These are phyloP conservation scores for Lactifluus subvellereus DNA, from an alignment of 768 basidiomycete species.

Conservation along the genomic window DNA sequence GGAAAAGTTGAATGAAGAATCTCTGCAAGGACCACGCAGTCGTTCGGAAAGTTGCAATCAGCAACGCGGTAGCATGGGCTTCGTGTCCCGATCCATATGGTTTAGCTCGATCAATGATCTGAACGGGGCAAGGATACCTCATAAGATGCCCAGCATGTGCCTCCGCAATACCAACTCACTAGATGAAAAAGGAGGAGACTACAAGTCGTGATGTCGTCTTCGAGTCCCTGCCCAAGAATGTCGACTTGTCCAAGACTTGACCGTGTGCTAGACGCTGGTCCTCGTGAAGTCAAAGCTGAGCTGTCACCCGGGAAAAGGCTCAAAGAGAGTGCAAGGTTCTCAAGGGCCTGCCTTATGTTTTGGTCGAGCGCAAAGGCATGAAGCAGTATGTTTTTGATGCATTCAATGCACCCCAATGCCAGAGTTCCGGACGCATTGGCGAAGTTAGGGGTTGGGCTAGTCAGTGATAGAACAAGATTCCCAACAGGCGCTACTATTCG, in stretches of 20 bases:
- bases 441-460: slow-evolving; percentile 14
- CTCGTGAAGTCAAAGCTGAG: slow-evolving; percentile 13
- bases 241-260: slow-evolving; percentile 23
- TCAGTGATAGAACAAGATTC: slow-evolving; percentile 15
- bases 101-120: slow-evolving; percentile 21
- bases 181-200: slow-evolving; percentile 23
- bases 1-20: slow-evolving; percentile 63
- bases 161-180: slow-evolving; percentile 5
- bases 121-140: background rate
- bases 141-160: background rate
- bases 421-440: slow-evolving; percentile 12
- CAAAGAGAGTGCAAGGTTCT: slow-evolving; percentile 23
- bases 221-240: slow-evolving; percentile 22
- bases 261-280: slow-evolving; percentile 10
- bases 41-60: slow-evolving; percentile 55
- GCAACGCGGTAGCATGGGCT: slow-evolving; percentile 44
- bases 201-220: slow-evolving; percentile 18
- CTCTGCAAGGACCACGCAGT: slow-evolving; percentile 56
- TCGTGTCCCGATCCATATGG: slow-evolving; percentile 20
- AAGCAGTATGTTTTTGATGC: slow-evolving; percentile 20
- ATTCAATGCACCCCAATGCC: slow-evolving; percentile 22
- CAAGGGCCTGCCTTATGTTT: slow-evolving; percentile 16
- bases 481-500: slow-evolving; percentile 17
- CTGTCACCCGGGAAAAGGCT: slow-evolving; percentile 21
- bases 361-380: slow-evolving; percentile 19